A percentile compares a stretch with the other conserved stretches of the same genome.
These are phyloP conservation scores for Paradendryphiella salina DNA, from an alignment of 2,329 filamentous ascomycete genomes.

Conservation along the genomic window DNA sequence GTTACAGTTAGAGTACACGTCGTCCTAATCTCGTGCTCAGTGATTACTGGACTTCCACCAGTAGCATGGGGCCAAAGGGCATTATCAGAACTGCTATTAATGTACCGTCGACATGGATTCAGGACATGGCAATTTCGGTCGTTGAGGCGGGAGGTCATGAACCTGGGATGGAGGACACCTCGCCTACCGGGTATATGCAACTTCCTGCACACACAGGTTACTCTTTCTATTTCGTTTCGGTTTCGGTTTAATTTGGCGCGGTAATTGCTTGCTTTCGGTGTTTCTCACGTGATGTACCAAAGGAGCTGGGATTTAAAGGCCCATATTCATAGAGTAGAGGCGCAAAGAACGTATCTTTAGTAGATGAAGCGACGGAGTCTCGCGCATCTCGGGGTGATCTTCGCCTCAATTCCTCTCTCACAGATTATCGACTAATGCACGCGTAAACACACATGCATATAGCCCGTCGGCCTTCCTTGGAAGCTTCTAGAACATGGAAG, in stretches of 20 bases:
- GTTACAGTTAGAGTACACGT: neutral
- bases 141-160: neutral
- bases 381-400: neutral
- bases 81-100: conserved; percentile 6
- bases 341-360: neutral
- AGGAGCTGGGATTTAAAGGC: neutral
- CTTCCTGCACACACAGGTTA: neutral
- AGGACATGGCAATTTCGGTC: neutral
- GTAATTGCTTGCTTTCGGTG: neutral
- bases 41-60: neutral
- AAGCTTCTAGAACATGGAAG: neutral
- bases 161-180: neutral
- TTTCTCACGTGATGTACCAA: neutral
- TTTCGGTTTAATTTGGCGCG: neutral
- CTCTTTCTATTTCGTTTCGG: neutral
- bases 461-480: neutral
- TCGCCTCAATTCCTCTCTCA: neutral
- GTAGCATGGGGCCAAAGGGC: neutral
- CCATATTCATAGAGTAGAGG: neutral
- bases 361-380: neutral
- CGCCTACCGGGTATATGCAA: conserved; percentile 8
- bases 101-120: conserved; percentile 3
- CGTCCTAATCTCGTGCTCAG: neutral
- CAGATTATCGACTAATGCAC: neutral
- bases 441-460: neutral